These are phyloP conservation scores for Butyriboletus appendiculatus DNA, from an alignment of 1,284 basidiomycete genomes.

Conservation along the genomic window DNA sequence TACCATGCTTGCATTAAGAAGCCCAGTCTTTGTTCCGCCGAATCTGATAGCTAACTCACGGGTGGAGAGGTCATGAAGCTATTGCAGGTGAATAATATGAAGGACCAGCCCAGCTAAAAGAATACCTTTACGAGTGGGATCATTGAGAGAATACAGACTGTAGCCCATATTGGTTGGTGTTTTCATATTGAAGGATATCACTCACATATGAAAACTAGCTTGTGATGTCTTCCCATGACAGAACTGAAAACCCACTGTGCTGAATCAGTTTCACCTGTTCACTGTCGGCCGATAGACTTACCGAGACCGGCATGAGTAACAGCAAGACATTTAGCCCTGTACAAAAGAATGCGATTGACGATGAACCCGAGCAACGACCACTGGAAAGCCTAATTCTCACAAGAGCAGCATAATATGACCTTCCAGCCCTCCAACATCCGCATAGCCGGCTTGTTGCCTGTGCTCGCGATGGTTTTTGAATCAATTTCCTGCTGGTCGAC, in stretches of 20 bases:
- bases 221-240: slow-evolving; percentile 55
- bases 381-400: slow-evolving; percentile 38
- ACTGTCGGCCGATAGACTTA: slow-evolving; percentile 34
- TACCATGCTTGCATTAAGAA: slow-evolving; percentile 84
- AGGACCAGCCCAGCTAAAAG: background rate
- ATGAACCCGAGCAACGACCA: background rate
- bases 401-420: slow-evolving; percentile 55
- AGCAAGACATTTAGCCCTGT: slow-evolving; percentile 69
- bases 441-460: slow-evolving; percentile 10
- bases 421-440: slow-evolving; percentile 51
- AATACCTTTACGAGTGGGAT: slow-evolving; percentile 72
- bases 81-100: slow-evolving; percentile 7
- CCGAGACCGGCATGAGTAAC: slow-evolving; percentile 59
- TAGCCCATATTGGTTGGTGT: background rate
- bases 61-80: slow-evolving; percentile 81
- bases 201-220: slow-evolving; percentile 66
- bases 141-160: slow-evolving; percentile 66
- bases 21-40: slow-evolving; percentile 76
- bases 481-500: slow-evolving; percentile 2
- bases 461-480: background rate
- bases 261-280: background rate
- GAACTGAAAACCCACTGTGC: slow-evolving; percentile 65
- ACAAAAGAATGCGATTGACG: background rate
- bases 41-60: slow-evolving; percentile 73
- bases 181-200: background rate